phyloP scores from a whole-genome alignment of 1,284 basidiomycete species.

The Rhodofomes roseus region DNA sequence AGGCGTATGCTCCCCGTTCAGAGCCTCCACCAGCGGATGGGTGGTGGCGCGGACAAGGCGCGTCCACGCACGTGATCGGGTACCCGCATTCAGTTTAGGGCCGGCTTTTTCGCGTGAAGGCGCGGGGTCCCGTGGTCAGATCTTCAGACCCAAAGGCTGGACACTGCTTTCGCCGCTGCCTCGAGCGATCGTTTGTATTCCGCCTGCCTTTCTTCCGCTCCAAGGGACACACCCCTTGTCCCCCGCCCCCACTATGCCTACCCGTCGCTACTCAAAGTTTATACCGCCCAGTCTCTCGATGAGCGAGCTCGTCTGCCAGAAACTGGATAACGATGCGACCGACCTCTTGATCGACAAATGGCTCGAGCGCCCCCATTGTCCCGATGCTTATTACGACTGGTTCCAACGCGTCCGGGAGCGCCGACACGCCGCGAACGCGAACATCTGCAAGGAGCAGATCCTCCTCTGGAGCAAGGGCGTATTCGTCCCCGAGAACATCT shows the following conservation, averaged over 20 bases:
- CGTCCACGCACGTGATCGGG: constrained; percentile 1
- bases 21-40: background rate
- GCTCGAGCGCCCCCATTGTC: constrained; percentile 60
- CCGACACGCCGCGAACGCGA: constrained; percentile 41
- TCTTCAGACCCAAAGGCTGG: no score
- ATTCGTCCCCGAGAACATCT: constrained; percentile 72
- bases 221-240: background rate
- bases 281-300: constrained; percentile 60
- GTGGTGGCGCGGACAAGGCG: background rate
- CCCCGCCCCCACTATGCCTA: constrained; percentile 14
- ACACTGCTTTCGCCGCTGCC: background rate
- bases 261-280: constrained; percentile 57
- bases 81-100: constrained; percentile 14
- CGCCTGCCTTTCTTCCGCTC: constrained; percentile 6
- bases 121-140: background rate
- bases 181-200: background rate
- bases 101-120: constrained; percentile 21
- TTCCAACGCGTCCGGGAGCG: constrained; percentile 63
- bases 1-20: no score
- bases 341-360: constrained; percentile 77
- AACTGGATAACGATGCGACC: constrained; percentile 67
- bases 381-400: constrained; percentile 73
- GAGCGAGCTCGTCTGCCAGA: constrained; percentile 73
- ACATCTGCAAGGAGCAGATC: constrained; percentile 48
- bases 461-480: constrained; percentile 74